These are phyloP conservation scores for Coniferiporia sulphurascens DNA, from an alignment of 1,284 basidiomycete species.

Conservation along the genomic window DNA sequence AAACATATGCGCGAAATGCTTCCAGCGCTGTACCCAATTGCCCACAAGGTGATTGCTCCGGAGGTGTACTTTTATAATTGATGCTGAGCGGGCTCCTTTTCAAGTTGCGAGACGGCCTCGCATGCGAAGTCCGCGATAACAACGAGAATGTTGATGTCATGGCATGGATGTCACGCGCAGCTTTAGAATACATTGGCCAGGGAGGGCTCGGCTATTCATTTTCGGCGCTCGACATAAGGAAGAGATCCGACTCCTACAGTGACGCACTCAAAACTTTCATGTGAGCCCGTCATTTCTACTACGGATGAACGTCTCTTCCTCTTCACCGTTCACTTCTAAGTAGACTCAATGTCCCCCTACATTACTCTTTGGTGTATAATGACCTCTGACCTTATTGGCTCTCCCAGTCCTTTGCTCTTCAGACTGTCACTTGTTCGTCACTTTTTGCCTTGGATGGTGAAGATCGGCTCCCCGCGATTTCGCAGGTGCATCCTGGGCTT, in stretches of 20 bases:
- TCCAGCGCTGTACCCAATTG: slow-evolving; percentile 26
- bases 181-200: slow-evolving; percentile 32
- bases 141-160: slow-evolving; percentile 33
- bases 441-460: slow-evolving; percentile 10
- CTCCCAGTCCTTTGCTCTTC: background rate
- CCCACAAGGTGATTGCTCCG: slow-evolving; percentile 24
- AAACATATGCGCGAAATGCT: slow-evolving; percentile 25
- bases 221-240: slow-evolving; percentile 26
- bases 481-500: slow-evolving; percentile 3
- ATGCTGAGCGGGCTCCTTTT: slow-evolving; percentile 3
- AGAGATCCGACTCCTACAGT: background rate
- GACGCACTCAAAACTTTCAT: background rate
- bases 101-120: slow-evolving; percentile 22
- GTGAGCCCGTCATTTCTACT: background rate
- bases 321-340: no score
- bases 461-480: slow-evolving; percentile 13
- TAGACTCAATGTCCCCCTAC: background rate
- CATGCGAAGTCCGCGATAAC: slow-evolving; percentile 10
- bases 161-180: slow-evolving; percentile 34
- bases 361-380: background rate
- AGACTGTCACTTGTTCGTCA: slow-evolving; percentile 1
- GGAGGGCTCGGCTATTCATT: slow-evolving; percentile 38
- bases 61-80: slow-evolving; percentile 13
- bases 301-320: background rate
- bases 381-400: background rate